Evolutionary conservation across 2,329 filamentous ascomycete species (phyloP).

Genomic region (Trichoderma arundinaceum): DNA sequence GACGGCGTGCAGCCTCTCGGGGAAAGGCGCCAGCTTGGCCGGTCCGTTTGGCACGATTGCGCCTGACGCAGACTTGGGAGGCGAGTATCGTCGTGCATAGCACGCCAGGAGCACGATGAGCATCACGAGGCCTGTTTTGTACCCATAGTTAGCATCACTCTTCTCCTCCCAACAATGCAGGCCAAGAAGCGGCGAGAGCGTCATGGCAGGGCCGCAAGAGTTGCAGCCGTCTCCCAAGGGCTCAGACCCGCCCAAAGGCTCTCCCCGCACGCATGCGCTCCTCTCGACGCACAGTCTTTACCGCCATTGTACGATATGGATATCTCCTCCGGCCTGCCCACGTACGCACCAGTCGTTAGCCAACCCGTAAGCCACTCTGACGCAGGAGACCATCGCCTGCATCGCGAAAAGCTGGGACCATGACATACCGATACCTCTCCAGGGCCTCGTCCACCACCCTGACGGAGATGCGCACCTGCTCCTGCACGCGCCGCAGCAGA

Average conservation of each 20-base stretch:
- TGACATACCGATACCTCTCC: slow-evolving; percentile 71
- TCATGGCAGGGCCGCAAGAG: background rate
- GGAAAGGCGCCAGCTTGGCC: slow-evolving; percentile 39
- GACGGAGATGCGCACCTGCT: slow-evolving; percentile 74
- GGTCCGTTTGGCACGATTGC: slow-evolving; percentile 32
- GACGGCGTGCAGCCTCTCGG: slow-evolving; percentile 71
- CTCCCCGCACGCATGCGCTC: background rate
- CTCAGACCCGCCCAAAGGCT: background rate
- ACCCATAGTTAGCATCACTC: background rate
- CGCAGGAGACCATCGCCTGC: background rate
- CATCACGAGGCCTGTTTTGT: slow-evolving; percentile 68
- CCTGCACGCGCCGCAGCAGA: slow-evolving; percentile 69
- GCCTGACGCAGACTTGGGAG: slow-evolving; percentile 38
- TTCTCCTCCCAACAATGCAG: background rate
- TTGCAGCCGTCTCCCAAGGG: background rate
- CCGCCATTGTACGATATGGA: slow-evolving; percentile 96
- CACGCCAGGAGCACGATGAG: slow-evolving; percentile 82
- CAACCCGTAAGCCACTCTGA: background rate
- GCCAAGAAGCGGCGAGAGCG: too few relatives aligned
- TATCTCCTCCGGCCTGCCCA: slow-evolving; percentile 71
- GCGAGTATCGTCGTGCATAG: slow-evolving; percentile 49
- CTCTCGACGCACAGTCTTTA: slow-evolving; percentile 72
- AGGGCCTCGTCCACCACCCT: slow-evolving; percentile 77
- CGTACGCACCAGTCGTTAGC: background rate
- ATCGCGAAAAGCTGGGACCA: background rate